Base-by-base conservation (phyloP, 768 basidiomycete genomes). In the Cystobasidium ongulense region DNA sequence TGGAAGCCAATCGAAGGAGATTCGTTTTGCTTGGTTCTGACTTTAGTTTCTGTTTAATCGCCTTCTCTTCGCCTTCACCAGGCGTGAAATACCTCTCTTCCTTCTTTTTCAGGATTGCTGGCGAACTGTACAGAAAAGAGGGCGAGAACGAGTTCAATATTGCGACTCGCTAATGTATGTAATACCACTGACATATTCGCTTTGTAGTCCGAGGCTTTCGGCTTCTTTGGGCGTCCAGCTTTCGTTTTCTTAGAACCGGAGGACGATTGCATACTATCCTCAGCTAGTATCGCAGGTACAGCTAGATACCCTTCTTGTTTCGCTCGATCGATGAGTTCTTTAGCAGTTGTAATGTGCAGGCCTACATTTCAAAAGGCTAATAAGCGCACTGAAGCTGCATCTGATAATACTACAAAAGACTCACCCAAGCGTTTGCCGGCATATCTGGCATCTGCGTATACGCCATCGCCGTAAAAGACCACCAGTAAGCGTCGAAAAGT, bases 81-180 rank as follows among this genome's bases (percentile, higher is more conserved):
- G 50, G 43, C 29, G 43, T 46, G 27, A 67, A 67, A 31, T 67
- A 67, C 18, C 39, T 7, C 36, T 67, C 57, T 59, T 59, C 57
- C 57, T 59, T 29, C 7, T 13, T 59, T 59, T 59, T 27, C 17
- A 59, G 57, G 29, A 59, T 27, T 23, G 25, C 57, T 21, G 57
- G 57, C 29, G 33, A 27, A 23, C 57, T 59, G 57, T 59, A 15
- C 29, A 35, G 43, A 46, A 46, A 46, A 13, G n/a, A n/a, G n/a
- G n/a, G n/a, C 43, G 43, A 46, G 43, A 46, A 46, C n/a, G 43
- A 13, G 13, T 13, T 46, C 43, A 46, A n/a, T n/a, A n/a, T n/a
- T 21, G 57, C 17, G 5, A 29, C 4, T 29, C 27, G 5, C 13
- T 27, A 31, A 15, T 59, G 64, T 59, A 10, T 11, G 29, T 11